Conservation (phyloP, 306 rosid genomes). For the Acacia melanoxylon region DNA sequence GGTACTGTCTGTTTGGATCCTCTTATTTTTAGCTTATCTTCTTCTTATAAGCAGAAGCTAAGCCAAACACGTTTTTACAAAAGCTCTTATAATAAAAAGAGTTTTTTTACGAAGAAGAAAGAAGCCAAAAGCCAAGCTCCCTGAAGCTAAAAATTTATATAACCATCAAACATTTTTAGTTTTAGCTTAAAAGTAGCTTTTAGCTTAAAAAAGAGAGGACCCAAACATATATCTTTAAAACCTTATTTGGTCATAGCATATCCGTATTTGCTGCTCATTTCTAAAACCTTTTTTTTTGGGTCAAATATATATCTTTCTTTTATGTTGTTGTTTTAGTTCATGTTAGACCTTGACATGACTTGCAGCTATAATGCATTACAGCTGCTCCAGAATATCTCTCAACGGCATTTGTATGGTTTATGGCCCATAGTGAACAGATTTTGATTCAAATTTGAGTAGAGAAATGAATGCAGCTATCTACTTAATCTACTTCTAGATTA, state of each 20-base stretch:
- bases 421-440: constrained; percentile 4
- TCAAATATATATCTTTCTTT: background rate
- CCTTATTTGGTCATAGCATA: background rate
- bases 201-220: too few species aligned
- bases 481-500: background rate
- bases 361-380: background rate
- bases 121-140: too few species aligned
- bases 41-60: too few species aligned
- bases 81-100: too few species aligned
- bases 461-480: constrained; percentile 14
- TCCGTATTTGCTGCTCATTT: constrained; percentile 9
- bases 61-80: too few species aligned
- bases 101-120: too few species aligned
- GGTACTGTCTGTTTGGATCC: background rate
- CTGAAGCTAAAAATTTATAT: too few species aligned
- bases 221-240: too few species aligned
- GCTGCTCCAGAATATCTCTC: background rate
- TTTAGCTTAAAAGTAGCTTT: too few species aligned
- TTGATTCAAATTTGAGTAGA: background rate
- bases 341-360: background rate
- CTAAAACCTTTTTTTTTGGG: background rate
- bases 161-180: too few species aligned
- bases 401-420: background rate
- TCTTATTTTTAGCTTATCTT: too few species aligned
- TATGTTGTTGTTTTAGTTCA: background rate